Evolutionary conservation across 2,329 filamentous ascomycete species (phyloP).

Genomic region (Botryotinia globosa): DNA sequence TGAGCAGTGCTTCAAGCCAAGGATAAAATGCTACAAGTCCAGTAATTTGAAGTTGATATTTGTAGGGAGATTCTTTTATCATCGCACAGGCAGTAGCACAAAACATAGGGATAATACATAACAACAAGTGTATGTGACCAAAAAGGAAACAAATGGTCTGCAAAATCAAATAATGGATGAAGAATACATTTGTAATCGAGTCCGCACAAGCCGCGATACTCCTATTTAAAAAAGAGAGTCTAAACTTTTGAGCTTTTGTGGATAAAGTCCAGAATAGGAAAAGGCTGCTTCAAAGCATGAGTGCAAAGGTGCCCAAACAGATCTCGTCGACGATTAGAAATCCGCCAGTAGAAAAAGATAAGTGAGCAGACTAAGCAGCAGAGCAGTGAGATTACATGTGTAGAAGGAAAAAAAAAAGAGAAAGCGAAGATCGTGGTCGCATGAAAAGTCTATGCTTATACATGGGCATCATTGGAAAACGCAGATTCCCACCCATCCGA

Average conservation of each 20-base stretch:
- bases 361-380: constrained; percentile 28
- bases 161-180: constrained; percentile 17
- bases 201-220: constrained; percentile 31
- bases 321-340: constrained; percentile 23
- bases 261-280: constrained; percentile 27
- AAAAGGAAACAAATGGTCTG: constrained; percentile 13
- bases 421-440: constrained; percentile 38
- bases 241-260: constrained; percentile 35
- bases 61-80: constrained; percentile 8
- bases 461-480: constrained; percentile 40
- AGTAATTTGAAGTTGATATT: not conserved
- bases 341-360: constrained; percentile 24
- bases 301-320: constrained; percentile 23
- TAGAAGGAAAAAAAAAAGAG: constrained; percentile 30
- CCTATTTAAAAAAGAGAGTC: constrained; percentile 31
- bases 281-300: constrained; percentile 24
- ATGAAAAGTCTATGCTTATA: constrained; percentile 42
- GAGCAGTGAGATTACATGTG: constrained; percentile 32
- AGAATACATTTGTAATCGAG: constrained; percentile 27
- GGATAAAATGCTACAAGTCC: constrained; percentile 15
- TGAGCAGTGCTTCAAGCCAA: not conserved
- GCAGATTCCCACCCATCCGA: constrained; percentile 40
- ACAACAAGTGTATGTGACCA: constrained; percentile 11
- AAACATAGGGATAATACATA: constrained; percentile 15
- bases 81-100: constrained; percentile 18